Base-by-base conservation (phyloP, 2,329 filamentous ascomycete species). In the Eurotiales sp. region DNA sequence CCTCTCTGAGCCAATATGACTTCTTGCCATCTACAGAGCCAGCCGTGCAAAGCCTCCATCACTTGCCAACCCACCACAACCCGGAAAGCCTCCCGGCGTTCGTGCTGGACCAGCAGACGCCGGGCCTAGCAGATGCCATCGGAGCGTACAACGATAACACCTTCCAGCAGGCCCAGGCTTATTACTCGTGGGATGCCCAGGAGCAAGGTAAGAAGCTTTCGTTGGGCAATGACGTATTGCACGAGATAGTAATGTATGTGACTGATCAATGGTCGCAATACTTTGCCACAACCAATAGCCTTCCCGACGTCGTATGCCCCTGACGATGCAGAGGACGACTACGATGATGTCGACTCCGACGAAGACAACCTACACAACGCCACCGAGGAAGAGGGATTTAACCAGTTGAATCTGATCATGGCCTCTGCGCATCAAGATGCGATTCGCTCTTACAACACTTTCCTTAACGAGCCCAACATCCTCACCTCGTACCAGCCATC, bases 401-500 rank as follows among this genome's bases (percentile, higher is more conserved):
- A 70, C 43, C 67, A 69, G 45, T 42, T 64, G 63, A 72, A 72
- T 27, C 72, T 77, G 17, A 68, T 75, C 69, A 65, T 70, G 63
- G 61, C 64, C 10, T 68, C 66, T 50, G 73, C 75, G 11, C 69
- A 76, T 41, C 61, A 65, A 19, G 66, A 77, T 60, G 65, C 77
- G 50, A 69, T 77, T 29, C 70, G 76, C 40, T 77, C 73, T 3
- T 76, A 77, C 55, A 75, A 70, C 4, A 75, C 72, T 7, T 75
- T 76, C 52, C 50, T 76, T 44, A 72, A 74, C 30, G 73, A 77
- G 50, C 67, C 72, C 1, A 74, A 76, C 49, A 60, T 76, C 8
- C 74, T 90, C 41, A 77, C 83, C 12, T 83, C 80, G 2, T 90
- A 91, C 59, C 77, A 78, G 36, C 85, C 86, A 4, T 82, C 82